Evolutionary conservation across 352 stramenopile species (phyloP).

Genomic region (Chloridella minuta): DNA sequence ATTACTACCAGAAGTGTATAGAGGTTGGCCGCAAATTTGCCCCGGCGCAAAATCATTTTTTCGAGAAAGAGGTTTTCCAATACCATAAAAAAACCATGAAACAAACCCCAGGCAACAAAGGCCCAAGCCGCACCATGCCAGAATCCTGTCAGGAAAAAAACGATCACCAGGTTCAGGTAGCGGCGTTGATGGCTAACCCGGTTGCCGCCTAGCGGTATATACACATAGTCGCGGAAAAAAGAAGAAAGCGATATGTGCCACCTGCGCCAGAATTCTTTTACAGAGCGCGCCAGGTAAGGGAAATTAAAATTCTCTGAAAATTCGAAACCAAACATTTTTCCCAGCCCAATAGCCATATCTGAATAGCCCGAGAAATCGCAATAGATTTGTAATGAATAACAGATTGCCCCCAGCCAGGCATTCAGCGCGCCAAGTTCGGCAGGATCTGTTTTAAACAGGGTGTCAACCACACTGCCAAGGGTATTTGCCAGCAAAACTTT

Average conservation of each 20-base stretch:
- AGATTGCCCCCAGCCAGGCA: background rate
- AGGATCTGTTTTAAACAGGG: background rate
- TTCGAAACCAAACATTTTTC: background rate
- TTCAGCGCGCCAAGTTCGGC: background rate
- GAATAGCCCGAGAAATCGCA: background rate
- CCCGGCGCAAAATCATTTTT: background rate
- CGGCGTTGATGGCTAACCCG: background rate
- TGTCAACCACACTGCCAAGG: background rate
- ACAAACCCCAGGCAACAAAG: background rate
- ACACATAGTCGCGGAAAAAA: background rate
- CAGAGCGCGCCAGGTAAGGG: background rate
- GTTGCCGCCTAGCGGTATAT: background rate
- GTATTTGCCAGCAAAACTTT: background rate
- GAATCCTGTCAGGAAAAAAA: background rate
- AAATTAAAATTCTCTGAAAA: conserved; percentile 5
- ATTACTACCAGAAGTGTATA: background rate
- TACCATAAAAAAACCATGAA: background rate
- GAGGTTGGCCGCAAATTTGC: background rate
- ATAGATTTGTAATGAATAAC: background rate
- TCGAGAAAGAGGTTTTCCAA: background rate
- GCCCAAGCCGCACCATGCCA: background rate
- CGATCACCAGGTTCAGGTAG: background rate
- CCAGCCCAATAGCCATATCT: background rate
- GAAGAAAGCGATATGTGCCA: background rate
- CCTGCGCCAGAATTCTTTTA: background rate